Conservation (phyloP, 2,329 filamentous ascomycete genomes). For the Penicillium sp. region DNA sequence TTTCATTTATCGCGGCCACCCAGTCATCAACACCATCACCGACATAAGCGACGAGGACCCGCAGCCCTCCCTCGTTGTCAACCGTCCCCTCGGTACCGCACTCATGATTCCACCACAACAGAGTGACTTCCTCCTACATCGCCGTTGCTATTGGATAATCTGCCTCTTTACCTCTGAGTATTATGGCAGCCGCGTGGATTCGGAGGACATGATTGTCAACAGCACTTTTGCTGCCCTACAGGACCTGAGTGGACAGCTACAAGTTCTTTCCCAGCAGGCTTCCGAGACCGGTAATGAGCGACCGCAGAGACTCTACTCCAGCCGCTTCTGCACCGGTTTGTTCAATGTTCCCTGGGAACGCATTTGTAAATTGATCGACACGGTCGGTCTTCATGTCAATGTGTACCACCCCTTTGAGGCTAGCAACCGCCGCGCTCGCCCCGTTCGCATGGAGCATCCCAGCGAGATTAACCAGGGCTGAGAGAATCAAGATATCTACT, state of each 20-base stretch:
- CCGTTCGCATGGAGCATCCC: not conserved
- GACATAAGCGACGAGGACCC: slow-evolving; percentile 1
- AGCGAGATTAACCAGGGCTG: not conserved
- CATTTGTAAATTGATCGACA: slow-evolving; percentile 48
- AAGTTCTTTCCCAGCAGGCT: not conserved
- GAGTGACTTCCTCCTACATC: slow-evolving; percentile 26
- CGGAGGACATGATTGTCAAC: slow-evolving; percentile 46
- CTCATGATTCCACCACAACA: slow-evolving; percentile 55
- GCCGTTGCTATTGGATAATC: slow-evolving; percentile 54
- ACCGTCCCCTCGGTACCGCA: slow-evolving; percentile 47
- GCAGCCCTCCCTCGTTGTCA: slow-evolving; percentile 14
- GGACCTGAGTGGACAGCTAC: slow-evolving; percentile 49
- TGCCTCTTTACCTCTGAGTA: slow-evolving; percentile 59
- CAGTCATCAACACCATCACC: slow-evolving; percentile 2
- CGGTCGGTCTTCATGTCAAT: slow-evolving; percentile 36
- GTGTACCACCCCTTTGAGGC: slow-evolving; percentile 32
- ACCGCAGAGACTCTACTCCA: slow-evolving; percentile 45
- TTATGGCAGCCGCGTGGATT: slow-evolving; percentile 46
- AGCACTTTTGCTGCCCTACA: slow-evolving; percentile 52
- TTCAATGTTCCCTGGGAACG: slow-evolving; percentile 57
- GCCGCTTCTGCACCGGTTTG: slow-evolving; percentile 58
- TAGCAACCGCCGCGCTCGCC: not conserved
- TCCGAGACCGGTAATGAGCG: not conserved
- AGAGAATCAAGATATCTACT: not conserved
- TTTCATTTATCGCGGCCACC: slow-evolving; percentile 15